Percentiles rank a stretch among this genome's conserved stretches.
Conservation (phyloP, 2,329 filamentous ascomycete species). For the Microcyclosporella mali region DNA sequence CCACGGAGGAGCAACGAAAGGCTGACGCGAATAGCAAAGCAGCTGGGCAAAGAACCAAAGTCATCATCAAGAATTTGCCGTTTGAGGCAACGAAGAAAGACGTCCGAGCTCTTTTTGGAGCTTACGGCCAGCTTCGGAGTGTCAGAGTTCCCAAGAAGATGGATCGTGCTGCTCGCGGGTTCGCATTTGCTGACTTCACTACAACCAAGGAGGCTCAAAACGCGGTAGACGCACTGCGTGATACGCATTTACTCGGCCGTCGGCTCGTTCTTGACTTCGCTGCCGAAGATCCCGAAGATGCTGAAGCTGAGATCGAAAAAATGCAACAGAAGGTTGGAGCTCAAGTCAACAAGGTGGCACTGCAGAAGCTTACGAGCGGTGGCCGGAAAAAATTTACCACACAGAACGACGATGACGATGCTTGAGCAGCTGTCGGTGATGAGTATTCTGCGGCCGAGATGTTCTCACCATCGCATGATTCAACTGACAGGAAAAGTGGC, state of each 20-base stretch:
- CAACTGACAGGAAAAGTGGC: no score
- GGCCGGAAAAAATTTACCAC: slow-evolving; percentile 75
- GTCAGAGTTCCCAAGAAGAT: slow-evolving; percentile 95
- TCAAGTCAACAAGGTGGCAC: slow-evolving; percentile 82
- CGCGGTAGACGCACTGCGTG: slow-evolving; percentile 81
- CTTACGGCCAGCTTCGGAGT: slow-evolving; percentile 86
- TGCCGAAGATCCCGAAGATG: slow-evolving; percentile 78
- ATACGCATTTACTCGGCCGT: slow-evolving; percentile 88
- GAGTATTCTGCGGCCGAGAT: no score
- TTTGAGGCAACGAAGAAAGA: slow-evolving; percentile 96
- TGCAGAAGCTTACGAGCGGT: slow-evolving; percentile 78
- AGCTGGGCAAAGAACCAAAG: slow-evolving; percentile 73
- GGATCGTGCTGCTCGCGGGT: slow-evolving; percentile 79
- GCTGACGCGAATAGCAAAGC: slow-evolving; percentile 78
- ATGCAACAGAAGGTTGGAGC: slow-evolving; percentile 94
- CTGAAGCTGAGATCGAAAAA: slow-evolving; percentile 91
- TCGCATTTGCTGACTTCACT: slow-evolving; percentile 94
- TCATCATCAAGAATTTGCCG: slow-evolving; percentile 96
- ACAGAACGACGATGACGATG: slow-evolving; percentile 23
- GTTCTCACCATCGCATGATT: no score
- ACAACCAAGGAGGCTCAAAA: slow-evolving; percentile 84
- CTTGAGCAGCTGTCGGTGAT: slow-evolving; percentile 2
- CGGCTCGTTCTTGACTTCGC: slow-evolving; percentile 88
- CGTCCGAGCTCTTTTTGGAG: slow-evolving; percentile 73
- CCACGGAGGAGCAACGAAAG: slow-evolving; percentile 75